Conservation (phyloP, 352 stramenopile species). For the Globisporangium acanthophoron region DNA sequence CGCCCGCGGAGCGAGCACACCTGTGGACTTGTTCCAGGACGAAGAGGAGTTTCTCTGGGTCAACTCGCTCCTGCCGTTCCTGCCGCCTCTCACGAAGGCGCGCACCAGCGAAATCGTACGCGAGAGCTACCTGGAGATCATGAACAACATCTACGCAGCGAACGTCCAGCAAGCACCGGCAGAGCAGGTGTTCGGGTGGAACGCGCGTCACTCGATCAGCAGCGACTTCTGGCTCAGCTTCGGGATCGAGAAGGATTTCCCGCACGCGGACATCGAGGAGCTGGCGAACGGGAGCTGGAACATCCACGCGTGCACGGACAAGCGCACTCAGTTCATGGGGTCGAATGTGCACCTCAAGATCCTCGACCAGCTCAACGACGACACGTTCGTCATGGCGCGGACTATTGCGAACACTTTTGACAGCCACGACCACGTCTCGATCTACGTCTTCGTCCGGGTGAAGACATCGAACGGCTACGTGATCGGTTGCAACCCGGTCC, state of each 20-base stretch:
- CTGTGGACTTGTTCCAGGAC: neutral
- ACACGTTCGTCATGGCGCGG: conserved; percentile 18
- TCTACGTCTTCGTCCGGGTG: conserved; percentile 12
- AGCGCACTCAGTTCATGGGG: conserved; percentile 22
- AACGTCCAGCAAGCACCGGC: neutral
- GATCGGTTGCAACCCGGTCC: conserved; percentile 18
- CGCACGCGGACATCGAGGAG: no score
- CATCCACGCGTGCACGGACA: conserved; percentile 17
- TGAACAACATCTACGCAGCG: conserved; percentile 11
- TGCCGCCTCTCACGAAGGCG: conserved; percentile 10
- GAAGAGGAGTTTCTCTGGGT: conserved; percentile 14
- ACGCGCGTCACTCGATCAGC: no score
- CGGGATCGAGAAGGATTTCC: no score
- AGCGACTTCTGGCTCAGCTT: no score
- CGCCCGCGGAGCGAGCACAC: no score
- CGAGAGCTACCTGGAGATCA: conserved; percentile 8
- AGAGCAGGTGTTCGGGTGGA: no score
- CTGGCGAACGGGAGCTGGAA: no score
- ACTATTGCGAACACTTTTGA: conserved; percentile 11
- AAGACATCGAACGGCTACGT: conserved; percentile 13
- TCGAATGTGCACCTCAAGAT: conserved; percentile 29
- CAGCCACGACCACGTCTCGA: conserved; percentile 11
- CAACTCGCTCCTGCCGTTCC: conserved; percentile 12
- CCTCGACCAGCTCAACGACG: conserved; percentile 18
- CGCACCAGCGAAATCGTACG: conserved; percentile 2